phyloP scores from a whole-genome alignment of 2,329 filamentous ascomycete genomes.

The Penicillium sp. region DNA sequence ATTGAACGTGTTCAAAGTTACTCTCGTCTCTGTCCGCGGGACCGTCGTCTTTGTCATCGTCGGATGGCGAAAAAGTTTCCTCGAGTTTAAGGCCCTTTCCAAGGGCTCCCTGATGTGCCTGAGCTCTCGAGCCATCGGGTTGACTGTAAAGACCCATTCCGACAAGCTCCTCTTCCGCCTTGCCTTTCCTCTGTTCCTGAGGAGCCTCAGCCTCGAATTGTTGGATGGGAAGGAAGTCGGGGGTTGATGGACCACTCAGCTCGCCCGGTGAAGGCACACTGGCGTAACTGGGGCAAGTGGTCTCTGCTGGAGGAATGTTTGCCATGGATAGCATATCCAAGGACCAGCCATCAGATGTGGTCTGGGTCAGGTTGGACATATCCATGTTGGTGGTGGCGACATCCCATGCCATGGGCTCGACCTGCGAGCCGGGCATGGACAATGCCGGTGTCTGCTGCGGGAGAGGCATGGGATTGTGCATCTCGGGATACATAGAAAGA shows the following conservation, averaged over 20 bases:
- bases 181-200: constrained; percentile 51
- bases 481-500: constrained; percentile 18
- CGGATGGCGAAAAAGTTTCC: constrained; percentile 67
- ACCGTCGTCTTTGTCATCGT: constrained; percentile 57
- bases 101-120: constrained; percentile 53
- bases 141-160: constrained; percentile 75
- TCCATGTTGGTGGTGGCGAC: constrained; percentile 12
- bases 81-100: constrained; percentile 77
- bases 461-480: constrained; percentile 20
- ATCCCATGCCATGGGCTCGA: constrained; percentile 29
- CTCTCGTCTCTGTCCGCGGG: constrained; percentile 40
- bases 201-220: constrained; percentile 25
- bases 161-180: constrained; percentile 45
- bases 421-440: constrained; percentile 25
- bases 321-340: constrained; percentile 34
- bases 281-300: constrained; percentile 30
- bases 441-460: constrained; percentile 21
- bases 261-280: constrained; percentile 35
- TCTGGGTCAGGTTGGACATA: constrained; percentile 20
- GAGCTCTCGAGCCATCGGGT: constrained; percentile 57
- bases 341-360: constrained; percentile 29
- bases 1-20: constrained; percentile 11
- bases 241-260: constrained; percentile 35
- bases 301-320: constrained; percentile 31
- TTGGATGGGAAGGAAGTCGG: constrained; percentile 38